phyloP scores from a whole-genome alignment of 1,139 yeast species.

The Candida dubliniensis region DNA sequence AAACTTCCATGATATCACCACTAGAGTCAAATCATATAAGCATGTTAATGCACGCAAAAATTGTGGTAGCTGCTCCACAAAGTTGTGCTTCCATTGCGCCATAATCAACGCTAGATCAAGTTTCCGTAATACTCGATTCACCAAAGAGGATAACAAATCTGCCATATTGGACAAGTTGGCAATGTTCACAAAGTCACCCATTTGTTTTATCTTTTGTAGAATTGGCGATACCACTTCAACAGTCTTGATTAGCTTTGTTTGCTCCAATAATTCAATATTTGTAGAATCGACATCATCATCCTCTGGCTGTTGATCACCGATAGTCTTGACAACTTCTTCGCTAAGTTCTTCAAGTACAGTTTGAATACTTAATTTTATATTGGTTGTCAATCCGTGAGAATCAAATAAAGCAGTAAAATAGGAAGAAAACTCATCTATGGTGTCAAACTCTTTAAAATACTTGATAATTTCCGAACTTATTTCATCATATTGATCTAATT shows the following conservation, averaged over 20 bases:
- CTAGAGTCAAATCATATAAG: constrained; percentile 27
- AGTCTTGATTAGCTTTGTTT: constrained; percentile 18
- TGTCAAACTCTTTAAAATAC: constrained; percentile 24
- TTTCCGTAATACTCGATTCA: constrained; percentile 19
- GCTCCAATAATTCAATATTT: constrained; percentile 12
- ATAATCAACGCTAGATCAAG: constrained; percentile 21
- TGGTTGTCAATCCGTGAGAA: constrained; percentile 20
- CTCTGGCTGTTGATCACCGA: constrained; percentile 5
- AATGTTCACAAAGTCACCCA: constrained; percentile 25
- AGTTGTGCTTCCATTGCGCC: constrained; percentile 23
- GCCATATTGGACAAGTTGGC: constrained; percentile 12
- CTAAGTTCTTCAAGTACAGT: constrained; percentile 24
- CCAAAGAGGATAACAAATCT: constrained; percentile 14
- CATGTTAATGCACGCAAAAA: constrained; percentile 19
- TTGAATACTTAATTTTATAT: constrained; percentile 26
- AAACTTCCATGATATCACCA: constrained; percentile 35
- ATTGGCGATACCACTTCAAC: constrained; percentile 20
- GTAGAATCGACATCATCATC: constrained; percentile 2
- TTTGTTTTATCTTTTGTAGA: constrained; percentile 25
- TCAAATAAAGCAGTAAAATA: constrained; percentile 17
- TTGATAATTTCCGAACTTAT: constrained; percentile 26
- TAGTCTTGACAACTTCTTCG: constrained; percentile 6
- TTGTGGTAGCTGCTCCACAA: constrained; percentile 17
- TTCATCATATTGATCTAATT: constrained; percentile 26
- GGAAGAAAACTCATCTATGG: constrained; percentile 16